Evolutionary conservation across 208 protist genomes (phyloP), one percentile per base, ranked within the genome.

Genomic region (Leptomonas seymouri): DNA sequence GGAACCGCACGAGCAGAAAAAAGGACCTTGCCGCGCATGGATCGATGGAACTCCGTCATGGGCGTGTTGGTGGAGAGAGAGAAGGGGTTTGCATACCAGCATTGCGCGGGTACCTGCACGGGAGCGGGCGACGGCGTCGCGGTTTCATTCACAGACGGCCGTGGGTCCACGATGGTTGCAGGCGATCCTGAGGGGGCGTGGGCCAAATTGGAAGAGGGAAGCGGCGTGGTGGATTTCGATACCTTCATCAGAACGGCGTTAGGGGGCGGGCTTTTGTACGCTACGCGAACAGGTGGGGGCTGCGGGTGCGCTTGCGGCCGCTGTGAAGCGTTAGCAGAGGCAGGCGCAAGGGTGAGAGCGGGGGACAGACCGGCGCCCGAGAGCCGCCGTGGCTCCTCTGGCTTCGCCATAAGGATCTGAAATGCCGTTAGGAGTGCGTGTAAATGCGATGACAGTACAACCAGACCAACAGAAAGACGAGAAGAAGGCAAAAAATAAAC

Each of bases 31-130:
- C 87, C 85, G 4, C 79, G 80, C 59, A 89, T 75, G 15, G 74
- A 55, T 20, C 71, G 65, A 62, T 95, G 87, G 49, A 84, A 89
- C 28, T 85, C 67, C 0, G 81, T 82, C 53, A 88, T 76, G 3
- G 70, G 51, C 20, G 75, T 79, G 36, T 62, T 63, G 0, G 76
- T 54, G n/a, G 66, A 58, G 44, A 91, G 81, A 0, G 27, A 65
- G 31, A 90, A 89, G 3, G 73, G 57, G 46, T 74, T 46, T 1
- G 80, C 75, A 63, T 95, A 95, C 89, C 89, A 95, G 27, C 66
- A 81, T 18, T 69, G 70, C n/a, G 68, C n/a, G 11, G 86, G 86
- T 28, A 95, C 85, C 0, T 44, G 21, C 45, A 23, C 65, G 0
- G 74, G 60, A 6, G 48, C 9, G 9, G 65, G n/a, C 23, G 59